A percentile compares a stretch with the other conserved stretches of the same genome.
These are phyloP conservation scores for Trichoderma simmonsii DNA, from an alignment of 2,329 filamentous ascomycete genomes.

Conservation along the genomic window DNA sequence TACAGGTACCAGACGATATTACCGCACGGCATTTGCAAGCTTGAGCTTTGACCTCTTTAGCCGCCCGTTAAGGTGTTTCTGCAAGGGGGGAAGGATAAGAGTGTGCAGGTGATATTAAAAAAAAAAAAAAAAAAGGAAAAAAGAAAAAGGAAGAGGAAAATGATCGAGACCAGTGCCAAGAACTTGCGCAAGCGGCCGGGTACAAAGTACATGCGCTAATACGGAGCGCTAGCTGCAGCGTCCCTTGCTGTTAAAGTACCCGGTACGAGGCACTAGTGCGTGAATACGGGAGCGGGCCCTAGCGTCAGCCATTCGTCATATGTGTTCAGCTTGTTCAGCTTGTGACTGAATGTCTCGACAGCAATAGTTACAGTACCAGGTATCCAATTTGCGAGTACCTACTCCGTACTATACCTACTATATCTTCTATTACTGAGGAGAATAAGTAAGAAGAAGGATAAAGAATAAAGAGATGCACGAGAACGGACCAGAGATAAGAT, in stretches of 20 bases:
- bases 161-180: not conserved
- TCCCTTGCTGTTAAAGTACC: not conserved
- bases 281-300: not conserved
- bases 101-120: not conserved
- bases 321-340: not conserved
- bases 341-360: not conserved
- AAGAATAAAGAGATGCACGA: not conserved
- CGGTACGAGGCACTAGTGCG: not conserved
- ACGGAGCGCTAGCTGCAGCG: not conserved
- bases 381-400: not conserved
- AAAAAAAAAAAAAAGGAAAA: not conserved
- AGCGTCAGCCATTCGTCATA: constrained; percentile 13
- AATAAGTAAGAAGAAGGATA: not conserved
- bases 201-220: not conserved
- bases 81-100: not conserved
- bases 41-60: not conserved
- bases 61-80: not conserved
- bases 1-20: not conserved
- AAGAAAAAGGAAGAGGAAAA: not conserved
- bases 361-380: not conserved
- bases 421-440: not conserved
- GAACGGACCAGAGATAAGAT: not conserved
- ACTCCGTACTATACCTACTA: not conserved
- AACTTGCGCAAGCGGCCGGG: not conserved
- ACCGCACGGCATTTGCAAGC: not conserved